A percentile compares a stretch with the other conserved stretches of the same genome.
phyloP scores from a whole-genome alignment of 2,329 filamentous ascomycete genomes.

The Ampelomyces quisqualis region DNA sequence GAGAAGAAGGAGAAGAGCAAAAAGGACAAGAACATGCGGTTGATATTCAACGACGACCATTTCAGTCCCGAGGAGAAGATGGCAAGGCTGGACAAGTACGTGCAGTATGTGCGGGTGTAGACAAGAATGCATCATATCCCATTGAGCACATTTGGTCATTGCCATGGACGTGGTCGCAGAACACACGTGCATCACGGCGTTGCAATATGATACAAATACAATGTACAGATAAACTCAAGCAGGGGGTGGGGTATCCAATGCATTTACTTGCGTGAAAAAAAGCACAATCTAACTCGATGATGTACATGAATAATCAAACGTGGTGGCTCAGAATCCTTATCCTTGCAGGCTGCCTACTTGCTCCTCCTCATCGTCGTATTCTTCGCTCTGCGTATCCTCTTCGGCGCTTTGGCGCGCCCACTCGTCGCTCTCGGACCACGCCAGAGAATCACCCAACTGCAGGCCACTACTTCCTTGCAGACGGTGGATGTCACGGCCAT shows the following conservation, averaged over 20 bases:
- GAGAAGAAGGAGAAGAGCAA: constrained; percentile 56
- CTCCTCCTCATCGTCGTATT: constrained; percentile 43
- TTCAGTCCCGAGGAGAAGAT: constrained; percentile 87
- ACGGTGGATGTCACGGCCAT: too few species aligned
- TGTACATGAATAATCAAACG: too few species aligned
- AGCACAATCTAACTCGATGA: not conserved
- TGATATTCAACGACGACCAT: constrained; percentile 80
- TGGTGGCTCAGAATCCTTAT: too few species aligned
- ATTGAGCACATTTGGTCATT: too few species aligned
- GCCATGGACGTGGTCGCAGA: too few species aligned
- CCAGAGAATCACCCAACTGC: constrained; percentile 32
- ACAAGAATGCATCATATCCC: not conserved
- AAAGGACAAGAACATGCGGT: constrained; percentile 61
- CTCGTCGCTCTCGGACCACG: constrained; percentile 37
- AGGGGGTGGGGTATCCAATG: constrained; percentile 4
- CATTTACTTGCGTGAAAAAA: not conserved
- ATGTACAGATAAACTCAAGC: too few species aligned
- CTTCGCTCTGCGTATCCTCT: constrained; percentile 36
- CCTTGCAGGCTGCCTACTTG: constrained; percentile 36
- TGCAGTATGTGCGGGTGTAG: constrained; percentile 39
- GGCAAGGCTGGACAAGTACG: constrained; percentile 75
- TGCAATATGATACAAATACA: too few species aligned
- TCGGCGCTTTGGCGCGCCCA: constrained; percentile 40
- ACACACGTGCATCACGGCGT: too few species aligned
- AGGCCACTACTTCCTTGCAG: constrained; percentile 25